Evolutionary conservation across 768 basidiomycete species (phyloP).

Genomic region (Termitomyces sp.): DNA sequence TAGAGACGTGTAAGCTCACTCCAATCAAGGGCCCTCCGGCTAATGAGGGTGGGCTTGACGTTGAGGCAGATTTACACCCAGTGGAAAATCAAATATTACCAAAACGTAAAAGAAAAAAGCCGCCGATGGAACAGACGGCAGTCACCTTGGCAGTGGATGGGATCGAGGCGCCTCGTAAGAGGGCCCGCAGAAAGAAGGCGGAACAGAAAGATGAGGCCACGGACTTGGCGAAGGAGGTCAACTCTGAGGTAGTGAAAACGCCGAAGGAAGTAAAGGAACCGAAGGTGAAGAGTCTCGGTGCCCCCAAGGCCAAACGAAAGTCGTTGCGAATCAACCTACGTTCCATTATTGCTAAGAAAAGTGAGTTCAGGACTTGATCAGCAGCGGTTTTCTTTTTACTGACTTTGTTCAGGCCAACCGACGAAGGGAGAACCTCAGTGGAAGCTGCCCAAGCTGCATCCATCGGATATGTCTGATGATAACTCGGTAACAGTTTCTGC

Average conservation of each 20-base stretch:
- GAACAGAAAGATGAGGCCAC: background rate
- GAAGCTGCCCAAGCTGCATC: constrained; percentile 2
- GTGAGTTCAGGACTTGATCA: background rate
- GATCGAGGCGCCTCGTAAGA: background rate
- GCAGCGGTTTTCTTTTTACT: background rate
- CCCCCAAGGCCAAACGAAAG: background rate
- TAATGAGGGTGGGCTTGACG: no score
- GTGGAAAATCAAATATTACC: background rate
- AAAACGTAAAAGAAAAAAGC: background rate
- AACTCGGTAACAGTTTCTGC: background rate
- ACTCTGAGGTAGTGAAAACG: background rate
- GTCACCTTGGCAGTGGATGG: background rate
- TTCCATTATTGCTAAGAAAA: background rate
- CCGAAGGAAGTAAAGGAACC: constrained; percentile 1
- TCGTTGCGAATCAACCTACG: background rate
- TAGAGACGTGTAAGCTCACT: background rate
- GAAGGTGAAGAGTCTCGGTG: background rate
- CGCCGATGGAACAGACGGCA: background rate
- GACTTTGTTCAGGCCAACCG: constrained; percentile 1
- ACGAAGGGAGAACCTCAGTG: constrained; percentile 13
- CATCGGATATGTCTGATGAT: background rate
- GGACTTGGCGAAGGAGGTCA: background rate
- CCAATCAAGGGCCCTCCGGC: background rate
- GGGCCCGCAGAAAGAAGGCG: background rate
- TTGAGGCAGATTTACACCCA: background rate